Conservation (phyloP, 1,284 basidiomycete species). For the Omphalotus olearius region DNA sequence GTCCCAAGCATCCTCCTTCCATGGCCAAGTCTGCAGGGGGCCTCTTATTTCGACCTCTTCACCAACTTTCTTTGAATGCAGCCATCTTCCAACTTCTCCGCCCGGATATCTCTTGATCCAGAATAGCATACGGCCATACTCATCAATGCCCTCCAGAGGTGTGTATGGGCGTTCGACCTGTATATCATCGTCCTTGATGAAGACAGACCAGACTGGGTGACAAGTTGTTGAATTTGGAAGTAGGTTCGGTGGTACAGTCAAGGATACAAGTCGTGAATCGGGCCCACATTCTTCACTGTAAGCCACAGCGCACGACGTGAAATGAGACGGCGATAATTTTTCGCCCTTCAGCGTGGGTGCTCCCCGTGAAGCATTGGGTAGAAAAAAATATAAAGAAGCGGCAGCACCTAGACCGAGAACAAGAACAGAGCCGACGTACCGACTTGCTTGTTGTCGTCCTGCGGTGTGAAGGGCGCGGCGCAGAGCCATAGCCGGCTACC, state of each 20-base stretch:
- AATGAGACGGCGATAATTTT: constrained; percentile 54
- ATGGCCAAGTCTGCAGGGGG: constrained; percentile 70
- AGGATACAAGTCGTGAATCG: constrained; percentile 57
- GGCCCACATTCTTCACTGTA: constrained; percentile 46
- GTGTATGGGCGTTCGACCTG: constrained; percentile 88
- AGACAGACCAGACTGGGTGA: constrained; percentile 68
- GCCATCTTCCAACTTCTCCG: constrained; percentile 80
- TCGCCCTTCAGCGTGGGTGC: constrained; percentile 29
- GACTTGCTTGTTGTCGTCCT: too few relatives aligned
- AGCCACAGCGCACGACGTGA: constrained; percentile 59
- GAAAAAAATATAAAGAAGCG: constrained; percentile 44
- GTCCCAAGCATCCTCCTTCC: constrained; percentile 58
- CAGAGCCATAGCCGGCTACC: too few relatives aligned
- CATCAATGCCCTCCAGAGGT: constrained; percentile 65
- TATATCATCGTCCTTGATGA: constrained; percentile 81
- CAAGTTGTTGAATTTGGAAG: constrained; percentile 19
- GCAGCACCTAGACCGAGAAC: constrained; percentile 26
- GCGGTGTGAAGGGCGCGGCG: too few relatives aligned
- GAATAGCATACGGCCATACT: constrained; percentile 57
- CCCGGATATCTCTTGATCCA: constrained; percentile 78
- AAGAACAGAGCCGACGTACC: too few relatives aligned
- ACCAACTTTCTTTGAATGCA: constrained; percentile 66
- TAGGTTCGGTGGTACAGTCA: constrained; percentile 48
- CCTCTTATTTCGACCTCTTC: constrained; percentile 75
- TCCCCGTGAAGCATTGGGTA: constrained; percentile 40